Base-by-base conservation (phyloP, 2,329 filamentous ascomycete species). In the Geoglossum cookeanum region DNA sequence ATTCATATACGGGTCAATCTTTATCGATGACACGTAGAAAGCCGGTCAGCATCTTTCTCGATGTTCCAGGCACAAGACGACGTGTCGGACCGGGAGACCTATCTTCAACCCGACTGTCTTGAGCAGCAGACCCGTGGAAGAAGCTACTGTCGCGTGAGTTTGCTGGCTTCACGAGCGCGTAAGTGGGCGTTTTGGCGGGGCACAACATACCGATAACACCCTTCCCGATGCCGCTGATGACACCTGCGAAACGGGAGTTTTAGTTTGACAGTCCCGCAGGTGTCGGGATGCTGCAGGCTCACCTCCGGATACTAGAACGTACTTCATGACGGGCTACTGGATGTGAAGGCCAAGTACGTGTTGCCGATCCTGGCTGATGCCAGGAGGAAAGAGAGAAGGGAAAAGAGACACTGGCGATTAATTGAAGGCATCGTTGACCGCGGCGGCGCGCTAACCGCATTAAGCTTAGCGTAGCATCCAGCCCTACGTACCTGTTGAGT, bases 81-180 rank as follows among this genome's bases (percentile, higher is more conserved):
- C 52, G 54, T 32, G 54, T 60, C 58, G 58, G 53, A 39, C 37
- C 49, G 55, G 62, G 60, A 60, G 57, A 75, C 77, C 74, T 80
- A 87, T 84, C 72, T 85, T 88, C 59, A 91, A 75, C 53, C 87
- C 87, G 62, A 83, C 74, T 9, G 85, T 87, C 76, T 92, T 91
- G 64, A 92, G 79, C 62, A 92, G 74, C 62, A 88, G 74, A 54
- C 84, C 85, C 44, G 83, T 82, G 58, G 79, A 83, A 64, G 82
- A 85, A 69, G 83, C 83, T 80, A 52, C 63, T 61, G 61, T 67
- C 65, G 65, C 65, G 67, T 67, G 58, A 60, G 49, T 48, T 22
- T 37, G 55, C 53, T 22, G 48, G 54, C 54, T 55, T 52, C 27
- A 55, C 37, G 13, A 48, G 22, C 49, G 49, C 49, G 49, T 53